A percentile compares a stretch with the other conserved stretches of the same genome.
Evolutionary conservation across 805 yeast genomes (phyloP).

Genomic region (Kluyveromyces nonfermentans): DNA sequence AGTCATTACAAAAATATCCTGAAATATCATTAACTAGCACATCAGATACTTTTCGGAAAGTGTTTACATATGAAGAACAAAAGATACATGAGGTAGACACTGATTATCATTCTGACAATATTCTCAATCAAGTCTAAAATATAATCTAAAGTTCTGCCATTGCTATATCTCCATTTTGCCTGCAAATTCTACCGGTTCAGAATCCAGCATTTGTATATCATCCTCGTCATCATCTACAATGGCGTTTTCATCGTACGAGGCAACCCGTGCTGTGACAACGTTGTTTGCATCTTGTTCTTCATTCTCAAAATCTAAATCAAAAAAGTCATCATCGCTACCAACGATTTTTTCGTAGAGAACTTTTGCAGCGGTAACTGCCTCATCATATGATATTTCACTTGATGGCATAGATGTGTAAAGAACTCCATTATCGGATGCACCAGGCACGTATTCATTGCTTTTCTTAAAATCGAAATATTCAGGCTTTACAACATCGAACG

Average conservation of each 20-base stretch:
- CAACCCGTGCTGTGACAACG: not conserved
- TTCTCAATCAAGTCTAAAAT: too few relatives aligned
- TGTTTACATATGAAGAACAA: conserved; percentile 17
- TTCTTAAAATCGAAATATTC: conserved; percentile 31
- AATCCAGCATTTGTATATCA: conserved; percentile 18
- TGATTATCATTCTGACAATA: too few relatives aligned
- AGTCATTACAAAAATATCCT: too few relatives aligned
- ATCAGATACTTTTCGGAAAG: not conserved
- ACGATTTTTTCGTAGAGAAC: conserved; percentile 67
- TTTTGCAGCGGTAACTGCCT: conserved; percentile 74
- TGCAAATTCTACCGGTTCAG: conserved; percentile 31
- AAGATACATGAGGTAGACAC: not conserved
- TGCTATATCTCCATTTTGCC: conserved; percentile 32
- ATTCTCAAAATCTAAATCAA: conserved; percentile 93
- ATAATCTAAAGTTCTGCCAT: not conserved
- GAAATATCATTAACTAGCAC: too few relatives aligned
- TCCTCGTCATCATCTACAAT: conserved; percentile 26
- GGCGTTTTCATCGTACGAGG: conserved; percentile 19
- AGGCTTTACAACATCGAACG: conserved; percentile 42
- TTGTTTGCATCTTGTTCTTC: conserved; percentile 48
- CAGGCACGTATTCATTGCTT: conserved; percentile 23
- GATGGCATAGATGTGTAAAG: conserved; percentile 61
- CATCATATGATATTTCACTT: conserved; percentile 84
- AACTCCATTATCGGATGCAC: conserved; percentile 40
- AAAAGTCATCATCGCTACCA: conserved; percentile 92